Conservation (phyloP, 768 basidiomycete species). For the Lactifluus hygrophoroides region DNA sequence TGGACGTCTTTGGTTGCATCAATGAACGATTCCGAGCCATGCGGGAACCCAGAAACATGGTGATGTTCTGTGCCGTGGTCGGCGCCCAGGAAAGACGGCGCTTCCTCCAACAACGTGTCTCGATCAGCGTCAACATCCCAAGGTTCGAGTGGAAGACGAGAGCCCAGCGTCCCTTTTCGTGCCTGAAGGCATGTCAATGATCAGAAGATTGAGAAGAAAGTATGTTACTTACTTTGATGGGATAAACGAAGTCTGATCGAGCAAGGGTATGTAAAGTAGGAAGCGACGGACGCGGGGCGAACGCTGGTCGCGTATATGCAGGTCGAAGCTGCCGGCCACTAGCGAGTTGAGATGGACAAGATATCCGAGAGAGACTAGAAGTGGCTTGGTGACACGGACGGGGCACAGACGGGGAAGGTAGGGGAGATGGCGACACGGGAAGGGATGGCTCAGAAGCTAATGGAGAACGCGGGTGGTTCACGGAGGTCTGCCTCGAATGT, state of each 20-base stretch:
- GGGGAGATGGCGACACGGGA: slow-evolving; percentile 4
- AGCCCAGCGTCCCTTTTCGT: slow-evolving; percentile 36
- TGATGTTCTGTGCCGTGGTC: slow-evolving; percentile 8
- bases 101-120: slow-evolving; percentile 8
- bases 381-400: slow-evolving; percentile 19
- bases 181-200: slow-evolving; percentile 24
- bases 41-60: slow-evolving; percentile 3
- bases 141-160: slow-evolving; percentile 36
- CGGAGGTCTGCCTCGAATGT: slow-evolving; percentile 7
- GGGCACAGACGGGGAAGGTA: not conserved
- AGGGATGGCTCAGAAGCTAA: slow-evolving; percentile 2
- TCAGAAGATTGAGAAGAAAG: not conserved
- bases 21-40: slow-evolving; percentile 3
- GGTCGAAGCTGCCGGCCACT: slow-evolving; percentile 28
- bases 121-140: slow-evolving; percentile 27
- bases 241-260: slow-evolving; percentile 29
- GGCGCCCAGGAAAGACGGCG: slow-evolving; percentile 9
- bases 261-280: slow-evolving; percentile 35
- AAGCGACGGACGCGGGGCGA: slow-evolving; percentile 34
- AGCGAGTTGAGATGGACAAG: slow-evolving; percentile 13
- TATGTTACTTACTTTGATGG: slow-evolving; percentile 30
- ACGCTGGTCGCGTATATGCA: slow-evolving; percentile 36
- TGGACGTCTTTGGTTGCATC: not conserved
- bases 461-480: slow-evolving; percentile 15
- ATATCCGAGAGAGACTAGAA: slow-evolving; percentile 13